phyloP scores from a whole-genome alignment of 2,329 filamentous ascomycete genomes.

The Macroventuria anomochaeta region DNA sequence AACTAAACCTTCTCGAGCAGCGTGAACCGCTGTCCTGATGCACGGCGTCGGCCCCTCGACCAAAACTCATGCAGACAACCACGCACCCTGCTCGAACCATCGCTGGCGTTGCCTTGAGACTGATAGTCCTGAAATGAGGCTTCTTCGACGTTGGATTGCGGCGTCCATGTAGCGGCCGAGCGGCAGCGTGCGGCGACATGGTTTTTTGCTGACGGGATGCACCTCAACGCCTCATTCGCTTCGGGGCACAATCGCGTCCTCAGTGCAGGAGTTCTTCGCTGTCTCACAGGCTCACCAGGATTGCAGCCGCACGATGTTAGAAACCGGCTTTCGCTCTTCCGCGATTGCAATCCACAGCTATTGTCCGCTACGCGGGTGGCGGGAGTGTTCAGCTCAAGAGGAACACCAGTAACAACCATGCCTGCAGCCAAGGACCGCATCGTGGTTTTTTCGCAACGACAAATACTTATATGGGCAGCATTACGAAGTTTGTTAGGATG shows the following conservation, averaged over 20 bases:
- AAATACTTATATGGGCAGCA: conserved; percentile 31
- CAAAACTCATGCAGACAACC: conserved; percentile 30
- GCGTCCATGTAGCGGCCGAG: conserved; percentile 35
- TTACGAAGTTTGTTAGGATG: not conserved
- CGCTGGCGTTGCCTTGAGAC: conserved; percentile 2
- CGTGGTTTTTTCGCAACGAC: conserved; percentile 20
- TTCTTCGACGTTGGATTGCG: conserved; percentile 25
- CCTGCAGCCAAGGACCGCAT: conserved; percentile 34
- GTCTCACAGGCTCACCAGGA: conserved; percentile 23
- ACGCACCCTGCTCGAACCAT: not conserved
- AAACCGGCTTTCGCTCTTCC: conserved; percentile 30
- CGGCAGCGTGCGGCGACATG: conserved; percentile 34
- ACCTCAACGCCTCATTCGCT: not conserved
- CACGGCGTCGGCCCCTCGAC: conserved; percentile 21
- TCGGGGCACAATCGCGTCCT: conserved; percentile 5
- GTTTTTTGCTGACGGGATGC: conserved; percentile 20
- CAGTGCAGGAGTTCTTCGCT: conserved; percentile 21
- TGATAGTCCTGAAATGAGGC: conserved; percentile 15
- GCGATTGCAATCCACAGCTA: conserved; percentile 34
- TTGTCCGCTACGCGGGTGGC: conserved; percentile 5
- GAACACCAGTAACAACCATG: conserved; percentile 28
- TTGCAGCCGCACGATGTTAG: conserved; percentile 27
- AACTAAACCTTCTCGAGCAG: conserved; percentile 14
- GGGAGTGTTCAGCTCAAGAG: conserved; percentile 39
- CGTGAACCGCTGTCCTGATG: conserved; percentile 15